These are phyloP conservation scores for Volvox africanus DNA, from an alignment of 139 green algal species.

Conservation along the genomic window DNA sequence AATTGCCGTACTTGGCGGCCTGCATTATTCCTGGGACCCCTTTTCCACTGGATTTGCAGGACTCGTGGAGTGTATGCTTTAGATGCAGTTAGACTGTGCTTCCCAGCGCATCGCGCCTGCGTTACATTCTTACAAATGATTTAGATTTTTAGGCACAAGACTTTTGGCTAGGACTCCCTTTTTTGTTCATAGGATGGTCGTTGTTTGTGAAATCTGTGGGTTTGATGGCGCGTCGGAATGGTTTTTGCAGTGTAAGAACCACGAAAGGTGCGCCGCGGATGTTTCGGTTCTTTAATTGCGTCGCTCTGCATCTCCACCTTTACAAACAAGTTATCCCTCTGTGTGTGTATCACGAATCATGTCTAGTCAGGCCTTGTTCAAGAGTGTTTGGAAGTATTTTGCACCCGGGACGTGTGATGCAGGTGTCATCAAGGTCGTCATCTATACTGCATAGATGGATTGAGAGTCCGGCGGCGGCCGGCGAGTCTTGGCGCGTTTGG, in stretches of 20 bases:
- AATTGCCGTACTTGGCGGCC: not conserved
- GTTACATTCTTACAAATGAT: too few species aligned
- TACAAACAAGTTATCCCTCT: not conserved
- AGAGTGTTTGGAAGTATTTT: not conserved
- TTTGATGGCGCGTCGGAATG: not conserved
- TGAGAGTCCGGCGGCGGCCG: not conserved
- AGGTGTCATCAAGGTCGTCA: constrained; percentile 19
- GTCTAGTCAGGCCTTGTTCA: too few species aligned
- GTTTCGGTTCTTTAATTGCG: not conserved
- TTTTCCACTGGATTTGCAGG: too few species aligned
- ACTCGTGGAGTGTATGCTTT: too few species aligned
- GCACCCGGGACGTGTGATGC: not conserved
- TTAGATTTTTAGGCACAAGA: too few species aligned
- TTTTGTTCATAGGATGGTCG: not conserved
- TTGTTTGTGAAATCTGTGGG: constrained; percentile 28
- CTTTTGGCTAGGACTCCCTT: too few species aligned
- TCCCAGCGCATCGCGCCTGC: too few species aligned
- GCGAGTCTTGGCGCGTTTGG: not conserved
- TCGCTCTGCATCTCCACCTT: not conserved
- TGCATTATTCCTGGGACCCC: not conserved
- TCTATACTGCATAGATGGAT: not conserved
- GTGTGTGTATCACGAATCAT: too few species aligned
- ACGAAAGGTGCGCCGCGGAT: not conserved
- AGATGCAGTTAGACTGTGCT: too few species aligned
- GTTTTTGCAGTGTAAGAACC: constrained; percentile 1